Conservation (phyloP, 2,329 filamentous ascomycete species). For the Trichothecium roseum region DNA sequence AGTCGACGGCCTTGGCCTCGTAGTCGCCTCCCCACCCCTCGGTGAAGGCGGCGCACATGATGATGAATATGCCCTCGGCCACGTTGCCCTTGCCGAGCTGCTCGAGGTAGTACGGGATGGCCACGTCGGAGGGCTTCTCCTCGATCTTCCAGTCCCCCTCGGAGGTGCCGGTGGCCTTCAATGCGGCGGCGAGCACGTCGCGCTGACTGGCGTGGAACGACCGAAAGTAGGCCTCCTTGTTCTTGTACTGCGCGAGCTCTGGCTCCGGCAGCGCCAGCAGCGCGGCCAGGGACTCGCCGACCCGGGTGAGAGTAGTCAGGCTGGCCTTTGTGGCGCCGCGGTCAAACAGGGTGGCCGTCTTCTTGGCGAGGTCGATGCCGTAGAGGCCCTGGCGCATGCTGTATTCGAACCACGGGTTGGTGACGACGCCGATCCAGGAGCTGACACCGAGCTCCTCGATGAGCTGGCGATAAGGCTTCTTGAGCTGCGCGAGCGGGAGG, state of each 20-base stretch:
- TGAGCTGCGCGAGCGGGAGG: slow-evolving; percentile 11
- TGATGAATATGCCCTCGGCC: too few relatives aligned
- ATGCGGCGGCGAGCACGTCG: slow-evolving; percentile 21
- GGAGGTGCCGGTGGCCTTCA: slow-evolving; percentile 15
- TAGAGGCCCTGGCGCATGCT: slow-evolving; percentile 15
- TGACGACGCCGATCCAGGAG: slow-evolving; percentile 20
- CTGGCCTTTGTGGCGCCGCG: slow-evolving; percentile 16
- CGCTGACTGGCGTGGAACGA: slow-evolving; percentile 18
- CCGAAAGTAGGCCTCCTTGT: slow-evolving; percentile 20
- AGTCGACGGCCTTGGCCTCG: too few relatives aligned
- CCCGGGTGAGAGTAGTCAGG: slow-evolving; percentile 17
- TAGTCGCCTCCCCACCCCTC: too few relatives aligned
- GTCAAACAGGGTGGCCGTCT: slow-evolving; percentile 17
- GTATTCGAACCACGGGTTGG: slow-evolving; percentile 22
- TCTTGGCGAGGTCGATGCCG: slow-evolving; percentile 10
- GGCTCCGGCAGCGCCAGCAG: slow-evolving; percentile 21
- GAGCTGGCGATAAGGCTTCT: slow-evolving; percentile 14
- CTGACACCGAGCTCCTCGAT: slow-evolving; percentile 17
- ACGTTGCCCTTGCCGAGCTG: too few relatives aligned
- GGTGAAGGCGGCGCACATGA: too few relatives aligned
- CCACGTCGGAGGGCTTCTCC: too few relatives aligned
- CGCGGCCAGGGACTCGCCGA: slow-evolving; percentile 22
- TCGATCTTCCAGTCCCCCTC: slow-evolving; percentile 14
- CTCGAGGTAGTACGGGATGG: too few relatives aligned
- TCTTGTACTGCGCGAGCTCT: slow-evolving; percentile 15